Conservation (phyloP, 1,284 basidiomycete genomes). For the Ganoderma leucocontextum region DNA sequence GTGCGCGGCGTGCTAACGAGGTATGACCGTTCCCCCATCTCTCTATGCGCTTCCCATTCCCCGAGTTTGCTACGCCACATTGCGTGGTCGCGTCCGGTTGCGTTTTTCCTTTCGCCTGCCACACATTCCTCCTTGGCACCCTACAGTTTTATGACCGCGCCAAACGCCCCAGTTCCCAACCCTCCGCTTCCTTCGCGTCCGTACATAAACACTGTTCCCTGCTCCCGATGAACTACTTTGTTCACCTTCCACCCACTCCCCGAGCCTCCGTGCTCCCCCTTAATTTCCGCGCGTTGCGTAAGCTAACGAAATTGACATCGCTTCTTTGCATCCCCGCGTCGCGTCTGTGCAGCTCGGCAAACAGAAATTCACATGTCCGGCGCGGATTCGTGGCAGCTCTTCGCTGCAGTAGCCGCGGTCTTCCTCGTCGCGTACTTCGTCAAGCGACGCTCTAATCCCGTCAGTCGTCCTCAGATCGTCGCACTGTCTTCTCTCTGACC, state of each 20-base stretch:
- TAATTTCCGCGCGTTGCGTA: background rate
- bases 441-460: slow-evolving; percentile 23
- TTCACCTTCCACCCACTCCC: background rate
- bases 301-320: background rate
- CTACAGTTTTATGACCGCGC: background rate
- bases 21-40: background rate
- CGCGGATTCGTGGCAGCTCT: slow-evolving; percentile 21
- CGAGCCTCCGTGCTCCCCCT: background rate
- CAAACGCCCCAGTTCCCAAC: background rate
- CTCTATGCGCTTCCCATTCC: background rate
- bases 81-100: background rate
- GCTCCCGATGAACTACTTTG: background rate
- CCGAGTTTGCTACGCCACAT: background rate
- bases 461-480: background rate
- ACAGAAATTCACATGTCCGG: slow-evolving; percentile 4
- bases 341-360: slow-evolving; percentile 3
- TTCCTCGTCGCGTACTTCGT: slow-evolving; percentile 20
- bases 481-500: too few relatives aligned
- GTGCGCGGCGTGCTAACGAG: background rate
- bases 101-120: background rate
- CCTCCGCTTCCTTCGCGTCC: background rate
- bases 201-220: background rate
- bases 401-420: slow-evolving; percentile 17
- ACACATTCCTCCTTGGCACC: background rate
- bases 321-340: slow-evolving; percentile 1